A percentile compares a stretch with the other conserved stretches of the same genome.
Evolutionary conservation across 371 early-diverging fungal genomes (phyloP).

Genomic region (Quaeritorhiza haematococci): DNA sequence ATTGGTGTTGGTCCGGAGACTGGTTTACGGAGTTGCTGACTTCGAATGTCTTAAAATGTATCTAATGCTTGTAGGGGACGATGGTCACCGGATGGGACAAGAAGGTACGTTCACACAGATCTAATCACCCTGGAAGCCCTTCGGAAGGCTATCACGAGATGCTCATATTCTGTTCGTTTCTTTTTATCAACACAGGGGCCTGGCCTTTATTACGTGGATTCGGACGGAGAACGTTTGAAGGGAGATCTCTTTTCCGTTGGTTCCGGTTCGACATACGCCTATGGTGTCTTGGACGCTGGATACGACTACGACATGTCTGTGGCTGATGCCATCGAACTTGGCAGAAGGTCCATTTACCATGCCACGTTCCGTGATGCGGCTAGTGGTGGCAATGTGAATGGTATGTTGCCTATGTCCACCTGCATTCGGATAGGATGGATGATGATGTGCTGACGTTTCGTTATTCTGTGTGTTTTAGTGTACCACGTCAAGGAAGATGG

Average conservation of each 20-base stretch:
- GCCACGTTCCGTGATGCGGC: slow-evolving; percentile 98
- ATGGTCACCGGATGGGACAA: slow-evolving; percentile 99
- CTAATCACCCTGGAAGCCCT: no score
- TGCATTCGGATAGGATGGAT: not conserved
- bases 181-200: slow-evolving; percentile 64
- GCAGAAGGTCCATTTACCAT: slow-evolving; percentile 94
- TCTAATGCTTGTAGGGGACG: slow-evolving; percentile 94
- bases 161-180: not conserved
- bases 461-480: slow-evolving; percentile 42
- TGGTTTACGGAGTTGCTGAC: not conserved
- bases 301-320: slow-evolving; percentile 87
- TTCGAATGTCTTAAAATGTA: no score
- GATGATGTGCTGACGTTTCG: not conserved
- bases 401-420: slow-evolving; percentile 44
- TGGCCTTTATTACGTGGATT: slow-evolving; percentile 96
- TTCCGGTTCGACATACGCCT: slow-evolving; percentile 95
- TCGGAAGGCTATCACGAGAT: not conserved
- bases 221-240: slow-evolving; percentile 91
- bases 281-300: slow-evolving; percentile 92
- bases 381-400: slow-evolving; percentile 95
- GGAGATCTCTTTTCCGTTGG: slow-evolving; percentile 97
- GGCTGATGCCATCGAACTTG: slow-evolving; percentile 95
- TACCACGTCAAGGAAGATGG: slow-evolving; percentile 91
- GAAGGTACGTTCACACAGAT: slow-evolving; percentile 63
- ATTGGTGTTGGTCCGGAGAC: not conserved